Conservation (phyloP, 2,329 filamentous ascomycete species). For the Apiospora pterosperma region DNA sequence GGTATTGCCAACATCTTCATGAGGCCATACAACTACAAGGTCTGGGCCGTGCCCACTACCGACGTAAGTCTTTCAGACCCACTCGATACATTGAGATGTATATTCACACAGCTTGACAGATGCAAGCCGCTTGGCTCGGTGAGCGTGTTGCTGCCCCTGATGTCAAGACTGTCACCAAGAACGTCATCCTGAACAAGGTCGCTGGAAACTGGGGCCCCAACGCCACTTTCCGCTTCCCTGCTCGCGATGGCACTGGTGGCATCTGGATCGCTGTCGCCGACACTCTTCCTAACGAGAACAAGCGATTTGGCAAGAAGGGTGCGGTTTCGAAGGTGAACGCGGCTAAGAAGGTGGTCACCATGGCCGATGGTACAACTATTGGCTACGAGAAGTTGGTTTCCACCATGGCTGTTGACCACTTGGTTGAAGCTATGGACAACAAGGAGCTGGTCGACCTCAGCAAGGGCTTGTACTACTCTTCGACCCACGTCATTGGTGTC, state of each 20-base stretch:
- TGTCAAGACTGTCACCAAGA: slow-evolving; percentile 88
- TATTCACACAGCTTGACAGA: slow-evolving; percentile 48
- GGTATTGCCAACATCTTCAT: slow-evolving; percentile 96
- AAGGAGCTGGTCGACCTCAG: slow-evolving; percentile 76
- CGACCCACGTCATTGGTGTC: slow-evolving; percentile 95
- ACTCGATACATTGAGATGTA: not conserved
- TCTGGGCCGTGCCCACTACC: slow-evolving; percentile 97
- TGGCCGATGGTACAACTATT: slow-evolving; percentile 83
- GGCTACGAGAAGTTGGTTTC: slow-evolving; percentile 90
- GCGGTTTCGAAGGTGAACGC: slow-evolving; percentile 85
- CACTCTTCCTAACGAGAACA: slow-evolving; percentile 89
- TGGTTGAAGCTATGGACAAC: slow-evolving; percentile 85
- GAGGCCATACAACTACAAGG: slow-evolving; percentile 99
- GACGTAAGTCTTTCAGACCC: slow-evolving; percentile 59
- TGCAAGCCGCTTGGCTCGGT: slow-evolving; percentile 98
- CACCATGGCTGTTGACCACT: slow-evolving; percentile 92
- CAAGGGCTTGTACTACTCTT: slow-evolving; percentile 95
- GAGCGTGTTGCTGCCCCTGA: slow-evolving; percentile 97
- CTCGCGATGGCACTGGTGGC: slow-evolving; percentile 90
- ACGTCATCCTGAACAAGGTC: slow-evolving; percentile 93
- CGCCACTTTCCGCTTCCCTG: slow-evolving; percentile 96
- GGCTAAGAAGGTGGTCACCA: slow-evolving; percentile 74
- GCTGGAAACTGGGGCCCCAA: slow-evolving; percentile 98
- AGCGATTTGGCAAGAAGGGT: slow-evolving; percentile 80
- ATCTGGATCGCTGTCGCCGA: slow-evolving; percentile 98